These are phyloP conservation scores for Dryadomyces quercivorus DNA, from an alignment of 2,329 filamentous ascomycete genomes.

Conservation along the genomic window DNA sequence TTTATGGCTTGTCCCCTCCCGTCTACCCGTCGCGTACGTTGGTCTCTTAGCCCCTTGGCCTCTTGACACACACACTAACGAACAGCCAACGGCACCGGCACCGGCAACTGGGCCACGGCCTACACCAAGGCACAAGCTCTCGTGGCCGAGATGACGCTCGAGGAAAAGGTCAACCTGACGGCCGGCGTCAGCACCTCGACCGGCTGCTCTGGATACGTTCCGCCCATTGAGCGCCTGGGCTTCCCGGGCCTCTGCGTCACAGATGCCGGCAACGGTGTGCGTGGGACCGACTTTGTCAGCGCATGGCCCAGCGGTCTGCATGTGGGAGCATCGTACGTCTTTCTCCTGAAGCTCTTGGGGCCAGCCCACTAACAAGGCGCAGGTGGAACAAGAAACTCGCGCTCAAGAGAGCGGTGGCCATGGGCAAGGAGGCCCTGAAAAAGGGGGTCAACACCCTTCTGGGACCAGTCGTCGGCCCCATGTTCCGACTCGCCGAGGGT, in stretches of 20 bases:
- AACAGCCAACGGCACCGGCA: conserved; percentile 36
- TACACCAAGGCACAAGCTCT: conserved; percentile 55
- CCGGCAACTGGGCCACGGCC: conserved; percentile 55
- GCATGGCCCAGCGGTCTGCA: conserved; percentile 27
- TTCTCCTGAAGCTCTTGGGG: too few species aligned
- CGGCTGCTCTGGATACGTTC: conserved; percentile 24
- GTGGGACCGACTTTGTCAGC: conserved; percentile 29
- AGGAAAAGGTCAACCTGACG: conserved; percentile 45
- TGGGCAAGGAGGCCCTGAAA: conserved; percentile 62
- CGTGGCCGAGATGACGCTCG: conserved; percentile 59
- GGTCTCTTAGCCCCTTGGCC: too few species aligned
- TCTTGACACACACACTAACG: too few species aligned
- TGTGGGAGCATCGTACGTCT: conserved; percentile 24
- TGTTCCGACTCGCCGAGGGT: conserved; percentile 46
- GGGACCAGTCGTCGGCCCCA: conserved; percentile 60
- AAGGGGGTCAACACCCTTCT: conserved; percentile 73
- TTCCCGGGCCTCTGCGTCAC: conserved; percentile 33
- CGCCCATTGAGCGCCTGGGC: conserved; percentile 19
- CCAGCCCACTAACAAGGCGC: not conserved
- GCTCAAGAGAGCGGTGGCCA: conserved; percentile 53
- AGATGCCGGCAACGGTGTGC: conserved; percentile 32
- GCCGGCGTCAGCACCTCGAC: conserved; percentile 4
- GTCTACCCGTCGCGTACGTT: conserved; percentile 40
- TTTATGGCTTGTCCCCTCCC: conserved; percentile 36
- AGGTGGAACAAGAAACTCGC: conserved; percentile 61